Evolutionary conservation across 2,329 filamentous ascomycete species (phyloP), one percentile per base, ranked within the genome.

Genomic region (Bimuria novae-zelandiae): DNA sequence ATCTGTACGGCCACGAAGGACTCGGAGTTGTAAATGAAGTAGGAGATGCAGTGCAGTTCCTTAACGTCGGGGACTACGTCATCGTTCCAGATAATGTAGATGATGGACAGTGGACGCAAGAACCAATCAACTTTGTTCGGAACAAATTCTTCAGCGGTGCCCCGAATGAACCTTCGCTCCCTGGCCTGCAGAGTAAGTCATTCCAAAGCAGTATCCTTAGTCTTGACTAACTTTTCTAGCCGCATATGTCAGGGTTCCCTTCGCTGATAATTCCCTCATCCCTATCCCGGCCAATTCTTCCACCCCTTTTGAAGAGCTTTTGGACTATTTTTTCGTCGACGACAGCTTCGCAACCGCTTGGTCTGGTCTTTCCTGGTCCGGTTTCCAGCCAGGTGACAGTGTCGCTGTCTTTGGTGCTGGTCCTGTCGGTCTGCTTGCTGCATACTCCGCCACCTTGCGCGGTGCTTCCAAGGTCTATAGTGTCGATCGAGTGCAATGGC

Each of bases 1-100:
- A 88, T 82, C 65, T 86, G 90, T 71, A 96, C 14, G 92, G 92
- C 60, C 92, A 97, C 78, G 92, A 96, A 77, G 92, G 89, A 33
- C 88, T 91, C 6, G 92, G 92, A 54, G 85, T 80, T 22, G 75
- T 96, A 48, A 81, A 95, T 56, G 89, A 90, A 12, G 87, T 88
- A 46, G 89, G 91, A 74, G 83, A 89, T 23, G 89, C 88, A 25
- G 90, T 96, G 53, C 89, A 80, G 23, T 75, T 79, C 63, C 82
- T 96, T 69, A 85, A 90, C 70, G 81, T 88, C 37, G 92, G 92
- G 67, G 92, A 96, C 77, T 41, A 39, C 4, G 69, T 72, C 0
- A 55, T 62, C 17, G 27, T 69, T 7, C 58, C 67, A 1, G 60
- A 61, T 32, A 43, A 21, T n/a, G n/a, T n/a, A n/a, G n/a, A n/a